Evolutionary conservation across 1,284 basidiomycete genomes (phyloP), one percentile per base, ranked within the genome.

Genomic region (Leccinum pallidistipes): DNA sequence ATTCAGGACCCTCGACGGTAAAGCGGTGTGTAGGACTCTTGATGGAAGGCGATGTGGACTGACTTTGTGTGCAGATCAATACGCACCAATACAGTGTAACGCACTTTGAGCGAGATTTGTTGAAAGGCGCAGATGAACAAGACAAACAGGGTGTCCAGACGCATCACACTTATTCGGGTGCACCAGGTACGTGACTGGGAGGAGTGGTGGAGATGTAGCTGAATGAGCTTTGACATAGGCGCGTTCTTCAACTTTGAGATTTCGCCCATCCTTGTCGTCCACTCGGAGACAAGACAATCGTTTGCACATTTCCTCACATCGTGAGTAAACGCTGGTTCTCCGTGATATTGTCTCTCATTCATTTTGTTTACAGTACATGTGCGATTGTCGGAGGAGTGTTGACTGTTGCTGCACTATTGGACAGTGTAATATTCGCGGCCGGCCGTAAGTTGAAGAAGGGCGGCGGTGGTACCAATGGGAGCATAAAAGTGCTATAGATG

Each of bases 181-280:
- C 92, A 52, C 93, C 94, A 59, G 91, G 91, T 81, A 75, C 71
- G 68, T 77, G 55, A 34, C 31, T 66, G 12, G 54, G 64, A 32
- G 36, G 57, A 50, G 38, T 60, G 29, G 12, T 43, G 18, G 27
- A 49, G 49, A 3, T 10, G 43, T 9, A 29, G 54, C 40, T 59
- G 40, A 40, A 43, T 12, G 34, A 60, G 34, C 24, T 16, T 45
- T 10, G 29, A 32, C 59, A 43, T 50, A 84, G 88, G 92, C 50
- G 88, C 90, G 18, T 97, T 95, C 81, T 91, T 97, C 86, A 98
- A 96, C 80, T 97, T 91, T 75, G 97, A 99, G 74, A 98, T 99
- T 72, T 97, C 94, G n/a, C 96, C 95, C 2, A 94, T 98, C 72
- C 88, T 93, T 59, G 90, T 98, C 54, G 88, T 95, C 24, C 94